Conservation (phyloP, 495 filamentous ascomycete genomes). For the Aspergillus bridgeri region DNA sequence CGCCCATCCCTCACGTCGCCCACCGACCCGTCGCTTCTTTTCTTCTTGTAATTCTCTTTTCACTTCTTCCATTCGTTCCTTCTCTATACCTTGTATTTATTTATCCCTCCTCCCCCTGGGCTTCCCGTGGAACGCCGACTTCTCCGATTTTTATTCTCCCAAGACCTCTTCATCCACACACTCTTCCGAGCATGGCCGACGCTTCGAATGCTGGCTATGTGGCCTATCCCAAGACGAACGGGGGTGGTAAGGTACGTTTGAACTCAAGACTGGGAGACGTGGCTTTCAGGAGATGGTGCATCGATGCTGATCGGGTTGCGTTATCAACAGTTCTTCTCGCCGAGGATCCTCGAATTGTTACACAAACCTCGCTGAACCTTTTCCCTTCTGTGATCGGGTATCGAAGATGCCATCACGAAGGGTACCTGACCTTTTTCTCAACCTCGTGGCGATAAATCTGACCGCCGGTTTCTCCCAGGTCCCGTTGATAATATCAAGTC, state of each 20-base stretch:
- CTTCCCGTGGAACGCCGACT: neutral
- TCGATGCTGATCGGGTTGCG: neutral
- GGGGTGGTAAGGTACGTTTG: conserved; percentile 40
- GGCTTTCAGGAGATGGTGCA: neutral
- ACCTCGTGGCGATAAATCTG: conserved; percentile 27
- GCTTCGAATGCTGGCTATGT: conserved; percentile 24
- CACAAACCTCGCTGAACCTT: conserved; percentile 21
- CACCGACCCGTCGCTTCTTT: conserved; percentile 11
- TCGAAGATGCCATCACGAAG: conserved; percentile 29
- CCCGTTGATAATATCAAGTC: conserved; percentile 73
- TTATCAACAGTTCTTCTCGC: neutral
- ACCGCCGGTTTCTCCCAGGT: conserved; percentile 45
- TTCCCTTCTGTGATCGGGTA: conserved; percentile 17
- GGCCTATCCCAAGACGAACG: conserved; percentile 41
- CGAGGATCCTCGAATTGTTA: conserved; percentile 3
- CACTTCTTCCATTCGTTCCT: conserved; percentile 10
- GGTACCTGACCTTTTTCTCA: conserved; percentile 20
- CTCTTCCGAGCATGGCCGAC: conserved; percentile 22
- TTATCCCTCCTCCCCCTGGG: neutral
- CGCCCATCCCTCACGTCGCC: conserved; percentile 24
- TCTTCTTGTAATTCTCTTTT: conserved; percentile 18
- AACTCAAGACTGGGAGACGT: conserved; percentile 10
- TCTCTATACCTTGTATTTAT: neutral
- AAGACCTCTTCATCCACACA: neutral
- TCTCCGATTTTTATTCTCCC: neutral